Evolutionary conservation across 176 grass and related monocot genomes (phyloP).

Genomic region (Aechmea fasciata): DNA sequence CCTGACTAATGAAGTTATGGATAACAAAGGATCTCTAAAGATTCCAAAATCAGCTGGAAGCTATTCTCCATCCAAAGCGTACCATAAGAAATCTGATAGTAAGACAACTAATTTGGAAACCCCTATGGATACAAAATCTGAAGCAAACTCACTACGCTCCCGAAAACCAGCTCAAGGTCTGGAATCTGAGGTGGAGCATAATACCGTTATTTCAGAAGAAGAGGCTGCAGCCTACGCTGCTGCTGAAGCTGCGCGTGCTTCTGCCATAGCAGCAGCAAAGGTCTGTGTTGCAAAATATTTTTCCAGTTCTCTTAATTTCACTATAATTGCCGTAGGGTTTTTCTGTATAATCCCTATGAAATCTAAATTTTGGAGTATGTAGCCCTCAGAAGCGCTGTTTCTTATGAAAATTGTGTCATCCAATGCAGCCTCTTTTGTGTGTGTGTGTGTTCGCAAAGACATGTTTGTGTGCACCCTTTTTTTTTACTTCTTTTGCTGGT

Average conservation of each 20-base stretch:
- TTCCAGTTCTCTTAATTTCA: slow-evolving; percentile 8
- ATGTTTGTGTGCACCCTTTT: too few species aligned
- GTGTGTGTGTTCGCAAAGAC: too few species aligned
- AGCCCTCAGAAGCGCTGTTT: too few species aligned
- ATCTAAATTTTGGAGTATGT: neutral
- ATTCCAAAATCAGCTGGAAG: slow-evolving; percentile 31
- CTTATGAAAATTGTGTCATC: too few species aligned
- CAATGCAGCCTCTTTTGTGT: too few species aligned
- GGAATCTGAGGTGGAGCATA: slow-evolving; percentile 32
- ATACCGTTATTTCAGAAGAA: slow-evolving; percentile 64
- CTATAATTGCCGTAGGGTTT: too few species aligned
- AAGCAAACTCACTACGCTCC: slow-evolving; percentile 39
- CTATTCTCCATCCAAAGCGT: slow-evolving; percentile 43
- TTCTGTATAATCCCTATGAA: too few species aligned
- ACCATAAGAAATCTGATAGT: slow-evolving; percentile 52
- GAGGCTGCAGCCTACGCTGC: slow-evolving; percentile 82
- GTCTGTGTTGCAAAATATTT: slow-evolving; percentile 26
- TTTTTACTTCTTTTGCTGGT: too few species aligned
- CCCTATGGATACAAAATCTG: slow-evolving; percentile 28
- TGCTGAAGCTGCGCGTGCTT: slow-evolving; percentile 77
- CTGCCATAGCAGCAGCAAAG: slow-evolving; percentile 86
- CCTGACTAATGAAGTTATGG: slow-evolving; percentile 30
- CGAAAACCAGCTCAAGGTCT: slow-evolving; percentile 29
- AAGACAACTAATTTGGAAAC: slow-evolving; percentile 47
- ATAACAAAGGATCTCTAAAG: slow-evolving; percentile 28